A percentile compares a stretch with the other conserved stretches of the same genome.
phyloP scores from a whole-genome alignment of 2,329 filamentous ascomycete species.

The Phoma sp. region DNA sequence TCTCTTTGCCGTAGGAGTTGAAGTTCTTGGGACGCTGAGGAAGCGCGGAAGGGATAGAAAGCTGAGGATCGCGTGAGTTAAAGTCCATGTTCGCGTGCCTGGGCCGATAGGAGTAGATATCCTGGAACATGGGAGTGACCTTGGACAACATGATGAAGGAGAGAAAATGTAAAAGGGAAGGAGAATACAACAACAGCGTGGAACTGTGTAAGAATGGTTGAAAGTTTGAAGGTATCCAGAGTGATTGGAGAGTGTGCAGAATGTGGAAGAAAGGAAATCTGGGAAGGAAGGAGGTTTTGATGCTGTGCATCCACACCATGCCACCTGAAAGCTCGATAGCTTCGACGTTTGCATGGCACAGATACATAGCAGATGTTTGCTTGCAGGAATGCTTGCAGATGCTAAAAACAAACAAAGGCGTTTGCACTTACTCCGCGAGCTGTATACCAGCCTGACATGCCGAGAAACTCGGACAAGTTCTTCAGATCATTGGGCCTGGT shows the following conservation, averaged over 20 bases:
- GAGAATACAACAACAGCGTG: slow-evolving; percentile 9
- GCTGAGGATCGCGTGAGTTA: slow-evolving; percentile 31
- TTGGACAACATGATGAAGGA: slow-evolving; percentile 18
- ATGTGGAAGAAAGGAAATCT: not conserved
- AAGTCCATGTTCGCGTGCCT: slow-evolving; percentile 33
- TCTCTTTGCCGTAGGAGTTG: slow-evolving; percentile 50
- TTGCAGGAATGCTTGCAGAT: slow-evolving; percentile 12
- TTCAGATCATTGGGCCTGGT: slow-evolving; percentile 38
- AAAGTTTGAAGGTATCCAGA: not conserved
- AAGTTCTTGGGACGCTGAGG: slow-evolving; percentile 47
- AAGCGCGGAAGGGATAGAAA: slow-evolving; percentile 33
- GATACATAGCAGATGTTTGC: slow-evolving; percentile 8
- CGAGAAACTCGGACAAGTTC: slow-evolving; percentile 48
- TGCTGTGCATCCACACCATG: slow-evolving; percentile 7
- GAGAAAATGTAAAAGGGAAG: not conserved
- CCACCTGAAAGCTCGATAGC: not conserved
- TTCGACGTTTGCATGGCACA: slow-evolving; percentile 1
- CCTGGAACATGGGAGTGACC: slow-evolving; percentile 18
- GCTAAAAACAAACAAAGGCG: slow-evolving; percentile 9
- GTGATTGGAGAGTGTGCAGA: not conserved
- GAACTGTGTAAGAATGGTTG: slow-evolving; percentile 5
- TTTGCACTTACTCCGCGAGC: slow-evolving; percentile 49
- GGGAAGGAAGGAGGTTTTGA: not conserved
- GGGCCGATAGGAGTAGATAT: slow-evolving; percentile 18
- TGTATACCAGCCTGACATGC: slow-evolving; percentile 43